Evolutionary conservation across 208 protist species (phyloP).

Genomic region (Trichomonas tenax): DNA sequence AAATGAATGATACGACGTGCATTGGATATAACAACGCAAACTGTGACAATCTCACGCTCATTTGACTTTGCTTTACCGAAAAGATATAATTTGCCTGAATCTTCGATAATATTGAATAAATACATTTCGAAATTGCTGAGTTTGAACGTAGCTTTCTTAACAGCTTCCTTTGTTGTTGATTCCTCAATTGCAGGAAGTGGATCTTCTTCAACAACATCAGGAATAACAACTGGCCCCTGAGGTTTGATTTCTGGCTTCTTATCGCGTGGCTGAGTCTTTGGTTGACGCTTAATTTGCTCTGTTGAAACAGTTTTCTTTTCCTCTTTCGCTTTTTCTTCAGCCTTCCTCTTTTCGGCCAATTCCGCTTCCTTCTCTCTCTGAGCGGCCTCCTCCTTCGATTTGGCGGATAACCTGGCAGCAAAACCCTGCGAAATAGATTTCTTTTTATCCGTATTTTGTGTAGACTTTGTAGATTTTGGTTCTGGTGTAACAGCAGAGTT

Average conservation of each 20-base stretch:
- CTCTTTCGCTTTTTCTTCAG: background rate
- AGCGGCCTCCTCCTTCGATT: background rate
- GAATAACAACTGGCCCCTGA: background rate
- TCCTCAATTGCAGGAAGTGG: background rate
- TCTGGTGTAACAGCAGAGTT: background rate
- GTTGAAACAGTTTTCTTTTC: background rate
- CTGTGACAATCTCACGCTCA: background rate
- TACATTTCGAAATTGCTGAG: background rate
- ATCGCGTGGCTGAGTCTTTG: background rate
- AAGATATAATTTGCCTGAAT: background rate
- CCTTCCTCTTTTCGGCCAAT: background rate
- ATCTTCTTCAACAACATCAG: background rate
- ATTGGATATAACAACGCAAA: background rate
- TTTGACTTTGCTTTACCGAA: background rate
- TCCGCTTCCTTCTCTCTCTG: background rate
- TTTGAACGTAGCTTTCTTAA: background rate
- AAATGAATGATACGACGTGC: background rate
- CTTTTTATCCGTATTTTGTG: background rate
- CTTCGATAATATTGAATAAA: background rate
- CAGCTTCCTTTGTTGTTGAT: background rate
- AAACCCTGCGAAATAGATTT: background rate
- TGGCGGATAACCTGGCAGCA: background rate
- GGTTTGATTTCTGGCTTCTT: background rate
- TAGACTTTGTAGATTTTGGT: background rate
- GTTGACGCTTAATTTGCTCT: background rate